Evolutionary conservation across 164 flowering plant species (phyloP).

Genomic region (Nymphaea colorata): DNA sequence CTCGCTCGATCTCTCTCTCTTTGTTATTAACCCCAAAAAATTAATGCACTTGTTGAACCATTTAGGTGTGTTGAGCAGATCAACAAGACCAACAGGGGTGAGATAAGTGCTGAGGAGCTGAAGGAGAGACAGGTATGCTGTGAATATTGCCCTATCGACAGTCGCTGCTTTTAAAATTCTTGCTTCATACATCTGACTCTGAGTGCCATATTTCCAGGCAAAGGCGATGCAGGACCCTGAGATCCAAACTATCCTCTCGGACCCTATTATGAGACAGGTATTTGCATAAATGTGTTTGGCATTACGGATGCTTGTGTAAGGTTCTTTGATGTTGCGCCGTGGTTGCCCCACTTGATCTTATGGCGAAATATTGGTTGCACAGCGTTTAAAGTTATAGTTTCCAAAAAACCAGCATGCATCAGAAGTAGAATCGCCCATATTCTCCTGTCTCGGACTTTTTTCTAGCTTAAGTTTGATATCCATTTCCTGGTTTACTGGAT

Average conservation of each 20-base stretch:
- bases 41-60: conserved; percentile 1
- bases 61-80: conserved; percentile 83
- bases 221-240: conserved; percentile 99
- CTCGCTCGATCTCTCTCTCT: not conserved
- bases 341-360: too few species aligned
- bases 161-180: not conserved
- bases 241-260: conserved; percentile 80
- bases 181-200: not conserved
- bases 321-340: too few species aligned
- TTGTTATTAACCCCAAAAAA: not conserved
- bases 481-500: too few species aligned
- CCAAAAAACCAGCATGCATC: too few species aligned
- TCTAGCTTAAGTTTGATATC: too few species aligned
- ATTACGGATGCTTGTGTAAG: too few species aligned
- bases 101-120: conserved; percentile 75
- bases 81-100: conserved; percentile 90
- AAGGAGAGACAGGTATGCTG: conserved; percentile 84
- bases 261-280: conserved; percentile 99
- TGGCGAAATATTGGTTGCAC: too few species aligned
- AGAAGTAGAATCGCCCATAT: too few species aligned
- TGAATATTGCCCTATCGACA: not conserved
- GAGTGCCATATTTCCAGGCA: conserved; percentile 32
- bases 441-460: too few species aligned
- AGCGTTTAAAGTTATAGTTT: too few species aligned
- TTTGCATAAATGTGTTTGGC: not conserved